phyloP scores from a whole-genome alignment of 768 basidiomycete genomes.

The Rhizopogon vesiculosus region DNA sequence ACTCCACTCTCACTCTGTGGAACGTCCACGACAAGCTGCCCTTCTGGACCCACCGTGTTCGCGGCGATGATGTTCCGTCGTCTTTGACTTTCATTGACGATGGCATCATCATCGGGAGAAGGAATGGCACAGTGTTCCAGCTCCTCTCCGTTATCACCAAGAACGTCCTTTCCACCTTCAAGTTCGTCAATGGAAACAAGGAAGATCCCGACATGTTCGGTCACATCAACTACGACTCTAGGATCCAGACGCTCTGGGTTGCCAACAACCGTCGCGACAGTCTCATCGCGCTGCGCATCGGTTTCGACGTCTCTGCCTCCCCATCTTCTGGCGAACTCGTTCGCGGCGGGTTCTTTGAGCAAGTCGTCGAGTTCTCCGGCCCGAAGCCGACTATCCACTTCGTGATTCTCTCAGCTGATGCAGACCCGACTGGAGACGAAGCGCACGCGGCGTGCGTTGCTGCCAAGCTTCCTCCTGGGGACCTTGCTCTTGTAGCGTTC shows the following conservation, averaged over 20 bases:
- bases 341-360: constrained; percentile 67
- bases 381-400: constrained; percentile 87
- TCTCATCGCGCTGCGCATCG: constrained; percentile 74
- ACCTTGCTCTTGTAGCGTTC: constrained; percentile 80
- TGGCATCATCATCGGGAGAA: constrained; percentile 81
- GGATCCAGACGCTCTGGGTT: constrained; percentile 85
- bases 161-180: constrained; percentile 70
- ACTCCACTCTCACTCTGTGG: constrained; percentile 80
- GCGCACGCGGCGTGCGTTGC: constrained; percentile 81
- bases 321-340: constrained; percentile 53
- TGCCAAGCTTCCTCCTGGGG: constrained; percentile 70
- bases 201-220: constrained; percentile 88
- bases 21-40: constrained; percentile 73
- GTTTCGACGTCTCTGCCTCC: constrained; percentile 55
- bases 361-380: constrained; percentile 77
- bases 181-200: constrained; percentile 62
- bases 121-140: constrained; percentile 82
- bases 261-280: constrained; percentile 84
- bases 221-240: constrained; percentile 78
- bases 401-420: constrained; percentile 81
- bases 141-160: constrained; percentile 72
- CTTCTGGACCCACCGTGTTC: constrained; percentile 71
- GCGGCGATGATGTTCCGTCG: constrained; percentile 77
- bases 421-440: constrained; percentile 78
- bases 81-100: constrained; percentile 83